Conservation (phyloP, 345 rosid genomes). For the Ceriops decandra region DNA sequence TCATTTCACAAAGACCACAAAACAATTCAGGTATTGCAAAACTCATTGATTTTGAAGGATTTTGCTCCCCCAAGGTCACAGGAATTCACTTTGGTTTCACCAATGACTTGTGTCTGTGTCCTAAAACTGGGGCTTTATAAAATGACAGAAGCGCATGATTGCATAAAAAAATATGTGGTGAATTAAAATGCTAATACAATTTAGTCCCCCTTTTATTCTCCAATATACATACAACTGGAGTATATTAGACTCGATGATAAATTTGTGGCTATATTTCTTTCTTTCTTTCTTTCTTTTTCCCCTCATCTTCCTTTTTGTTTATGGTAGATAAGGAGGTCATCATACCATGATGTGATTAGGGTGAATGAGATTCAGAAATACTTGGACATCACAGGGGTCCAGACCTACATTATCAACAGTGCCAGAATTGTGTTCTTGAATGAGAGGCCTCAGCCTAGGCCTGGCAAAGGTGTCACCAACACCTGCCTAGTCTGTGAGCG, state of each 20-base stretch:
- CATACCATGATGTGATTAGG: slow-evolving; percentile 98
- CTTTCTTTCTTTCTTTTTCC: not conserved
- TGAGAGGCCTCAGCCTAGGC: slow-evolving; percentile 96
- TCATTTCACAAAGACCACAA: slow-evolving; percentile 69
- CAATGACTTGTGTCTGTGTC: slow-evolving; percentile 17
- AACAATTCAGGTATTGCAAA: slow-evolving; percentile 61
- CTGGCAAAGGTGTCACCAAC: slow-evolving; percentile 89
- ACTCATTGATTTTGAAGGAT: no score
- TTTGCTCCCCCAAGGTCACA: not conserved
- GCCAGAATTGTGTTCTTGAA: slow-evolving; percentile 94
- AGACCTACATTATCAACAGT: slow-evolving; percentile 95
- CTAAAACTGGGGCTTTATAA: not conserved
- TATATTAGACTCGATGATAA: no score
- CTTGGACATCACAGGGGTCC: slow-evolving; percentile 82
- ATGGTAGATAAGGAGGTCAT: slow-evolving; percentile 89
- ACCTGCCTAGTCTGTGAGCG: slow-evolving; percentile 93
- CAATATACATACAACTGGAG: no score
- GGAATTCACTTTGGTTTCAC: slow-evolving; percentile 21
- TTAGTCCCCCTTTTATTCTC: no score
- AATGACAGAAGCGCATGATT: not conserved
- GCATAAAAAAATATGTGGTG: no score
- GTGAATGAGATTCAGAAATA: slow-evolving; percentile 86
- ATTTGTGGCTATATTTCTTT: not conserved
- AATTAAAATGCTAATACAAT: no score
- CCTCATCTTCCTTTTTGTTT: not conserved